phyloP scores from a whole-genome alignment of 2,329 filamentous ascomycete genomes.

The Ophiocordyceps camponoti-floridani region DNA sequence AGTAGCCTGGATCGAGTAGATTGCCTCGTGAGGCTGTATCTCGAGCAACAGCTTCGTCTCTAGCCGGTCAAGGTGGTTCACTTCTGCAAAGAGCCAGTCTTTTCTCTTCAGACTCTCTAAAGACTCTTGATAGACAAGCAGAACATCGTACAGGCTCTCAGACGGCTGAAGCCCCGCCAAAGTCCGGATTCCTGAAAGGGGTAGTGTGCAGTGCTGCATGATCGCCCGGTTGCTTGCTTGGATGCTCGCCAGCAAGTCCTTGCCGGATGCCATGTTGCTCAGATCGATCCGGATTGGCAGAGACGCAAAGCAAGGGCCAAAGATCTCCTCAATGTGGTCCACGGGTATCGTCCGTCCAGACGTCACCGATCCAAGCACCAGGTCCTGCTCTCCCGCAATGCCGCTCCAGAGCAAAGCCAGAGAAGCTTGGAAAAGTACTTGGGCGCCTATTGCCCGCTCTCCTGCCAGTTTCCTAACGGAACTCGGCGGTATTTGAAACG shows the following conservation, averaged over 20 bases:
- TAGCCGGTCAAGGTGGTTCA: constrained; percentile 48
- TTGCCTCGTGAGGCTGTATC: constrained; percentile 40
- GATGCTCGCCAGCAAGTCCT: constrained; percentile 43
- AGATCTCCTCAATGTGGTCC: constrained; percentile 47
- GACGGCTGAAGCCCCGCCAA: constrained; percentile 33
- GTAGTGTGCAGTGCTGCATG: constrained; percentile 43
- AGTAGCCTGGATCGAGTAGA: constrained; percentile 26
- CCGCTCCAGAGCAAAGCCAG: constrained; percentile 46
- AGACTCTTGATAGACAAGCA: constrained; percentile 77
- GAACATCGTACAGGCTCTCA: constrained; percentile 51
- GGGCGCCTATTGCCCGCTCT: constrained; percentile 34
- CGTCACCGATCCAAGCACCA: constrained; percentile 61
- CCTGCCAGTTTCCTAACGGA: constrained; percentile 15
- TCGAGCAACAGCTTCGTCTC: constrained; percentile 66
- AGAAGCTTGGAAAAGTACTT: constrained; percentile 61
- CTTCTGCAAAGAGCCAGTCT: constrained; percentile 26
- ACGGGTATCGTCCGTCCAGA: constrained; percentile 67
- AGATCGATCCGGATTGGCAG: constrained; percentile 54
- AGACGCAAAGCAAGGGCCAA: constrained; percentile 66
- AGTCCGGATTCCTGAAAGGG: constrained; percentile 53
- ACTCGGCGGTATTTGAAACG: constrained; percentile 5
- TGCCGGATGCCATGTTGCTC: constrained; percentile 26
- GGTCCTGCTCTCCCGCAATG: constrained; percentile 46
- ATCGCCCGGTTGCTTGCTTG: constrained; percentile 48
- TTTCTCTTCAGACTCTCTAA: constrained; percentile 17